These are phyloP conservation scores for Nicotiana undulata DNA, from an alignment of 257 asterid genomes.

Conservation along the genomic window DNA sequence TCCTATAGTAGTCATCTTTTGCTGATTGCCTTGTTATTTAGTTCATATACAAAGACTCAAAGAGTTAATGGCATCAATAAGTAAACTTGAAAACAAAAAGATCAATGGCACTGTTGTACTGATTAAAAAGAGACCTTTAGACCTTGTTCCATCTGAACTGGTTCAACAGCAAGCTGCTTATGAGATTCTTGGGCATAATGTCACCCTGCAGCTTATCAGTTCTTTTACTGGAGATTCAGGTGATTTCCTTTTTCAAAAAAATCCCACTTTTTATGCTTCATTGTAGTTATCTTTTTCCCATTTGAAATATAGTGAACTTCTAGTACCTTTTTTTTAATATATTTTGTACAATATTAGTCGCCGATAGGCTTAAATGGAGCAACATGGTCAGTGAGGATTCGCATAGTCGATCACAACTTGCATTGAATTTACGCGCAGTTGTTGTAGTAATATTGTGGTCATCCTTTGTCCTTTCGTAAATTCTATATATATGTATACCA, in stretches of 20 bases:
- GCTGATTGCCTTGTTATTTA: neutral
- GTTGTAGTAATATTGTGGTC: neutral
- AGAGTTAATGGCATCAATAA: neutral
- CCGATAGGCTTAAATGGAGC: neutral
- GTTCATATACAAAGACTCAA: neutral
- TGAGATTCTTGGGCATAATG: slow-evolving; percentile 2
- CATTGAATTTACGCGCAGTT: neutral
- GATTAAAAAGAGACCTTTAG: neutral
- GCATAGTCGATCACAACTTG: neutral
- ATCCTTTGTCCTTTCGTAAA: neutral
- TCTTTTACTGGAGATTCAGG: slow-evolving; percentile 2
- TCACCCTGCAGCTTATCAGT: neutral
- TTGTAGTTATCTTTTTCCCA: neutral
- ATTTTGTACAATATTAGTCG: neutral
- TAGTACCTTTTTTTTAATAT: neutral
- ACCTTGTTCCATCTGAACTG: neutral
- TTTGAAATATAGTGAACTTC: neutral
- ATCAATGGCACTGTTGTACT: neutral
- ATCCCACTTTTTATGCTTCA: neutral
- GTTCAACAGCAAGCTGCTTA: neutral
- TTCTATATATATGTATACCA: neutral
- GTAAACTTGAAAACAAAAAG: neutral
- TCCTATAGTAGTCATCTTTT: neutral
- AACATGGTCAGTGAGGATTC: neutral
- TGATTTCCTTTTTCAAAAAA: neutral